Evolutionary conservation across 2,329 filamentous ascomycete genomes (phyloP), one percentile per base, ranked within the genome.

Genomic region (Colletotrichum ledebouriae): DNA sequence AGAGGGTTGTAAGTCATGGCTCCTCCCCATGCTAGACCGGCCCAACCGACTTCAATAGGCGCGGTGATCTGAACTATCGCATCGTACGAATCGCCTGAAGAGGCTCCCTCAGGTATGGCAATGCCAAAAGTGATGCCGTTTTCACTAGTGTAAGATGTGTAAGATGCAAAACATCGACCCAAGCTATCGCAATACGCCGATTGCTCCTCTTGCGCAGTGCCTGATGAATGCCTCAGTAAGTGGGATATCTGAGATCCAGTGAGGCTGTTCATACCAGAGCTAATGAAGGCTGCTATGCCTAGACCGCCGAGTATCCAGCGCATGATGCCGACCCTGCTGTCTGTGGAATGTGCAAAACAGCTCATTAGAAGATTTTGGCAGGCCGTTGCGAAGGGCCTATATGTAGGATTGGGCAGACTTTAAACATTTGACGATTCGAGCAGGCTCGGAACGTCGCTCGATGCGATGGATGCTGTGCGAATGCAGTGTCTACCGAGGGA

Each of bases 1-100:
- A 84, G 73, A 3, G 82, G 82, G 46, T 79, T 79, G 66, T 82
- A 81, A 5, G 79, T 77, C 82, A 84, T 84, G 9, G 77, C 76
- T 5, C 80, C 81, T 25, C 81, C 81, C 81, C 81, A 84, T 11
- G 81, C 77, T 17, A 84, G 72, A 2, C 81, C 82, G 3, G 79
- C 78, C 82, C 82, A 84, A 41, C 81, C 81, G 47, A 80, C 78
- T 2, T 73, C 72, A 13, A 74, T 72, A 1, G 82, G 81, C 2
- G 81, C 80, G 0, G 80, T 76, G 41, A 84, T 77, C 67, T 83
- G 81, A 22, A 84, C 44, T 5, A 83, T 78, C 11, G 77, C 75
- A 62, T 84, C 81, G 66, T 80, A 83, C 0, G 78, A 71, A 7
- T 74, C 67, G 2, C 67, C 69, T 3, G 57, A 70, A 0, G 74